phyloP scores from a whole-genome alignment of 768 basidiomycete genomes.

The Pisolithus marmoratus region DNA sequence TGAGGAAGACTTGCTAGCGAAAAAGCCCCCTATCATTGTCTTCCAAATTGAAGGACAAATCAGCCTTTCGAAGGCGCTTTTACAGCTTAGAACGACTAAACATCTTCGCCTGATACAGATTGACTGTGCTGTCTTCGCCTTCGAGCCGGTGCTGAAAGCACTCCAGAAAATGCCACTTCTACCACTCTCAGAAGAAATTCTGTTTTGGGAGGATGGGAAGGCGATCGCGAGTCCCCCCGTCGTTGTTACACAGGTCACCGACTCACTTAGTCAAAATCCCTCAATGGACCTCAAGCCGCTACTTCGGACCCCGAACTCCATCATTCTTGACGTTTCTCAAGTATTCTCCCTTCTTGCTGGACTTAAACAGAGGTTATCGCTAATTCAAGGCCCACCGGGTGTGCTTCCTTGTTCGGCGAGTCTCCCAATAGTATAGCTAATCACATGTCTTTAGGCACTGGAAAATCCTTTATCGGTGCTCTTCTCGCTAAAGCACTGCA shows the following conservation, averaged over 20 bases:
- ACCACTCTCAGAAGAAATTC: constrained; percentile 45
- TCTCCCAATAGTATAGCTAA: neutral
- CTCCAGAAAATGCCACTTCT: constrained; percentile 43
- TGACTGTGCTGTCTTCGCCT: constrained; percentile 57
- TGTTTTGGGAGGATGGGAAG: constrained; percentile 43
- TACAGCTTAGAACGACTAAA: constrained; percentile 31
- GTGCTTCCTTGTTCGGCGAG: constrained; percentile 9
- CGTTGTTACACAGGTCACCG: constrained; percentile 19
- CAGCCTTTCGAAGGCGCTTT: constrained; percentile 34
- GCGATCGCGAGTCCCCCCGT: constrained; percentile 7
- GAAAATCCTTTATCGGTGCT: constrained; percentile 70
- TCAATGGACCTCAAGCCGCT: constrained; percentile 35
- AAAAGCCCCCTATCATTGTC: constrained; percentile 44
- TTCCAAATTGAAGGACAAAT: constrained; percentile 46
- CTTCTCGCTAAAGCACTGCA: constrained; percentile 58
- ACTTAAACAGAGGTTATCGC: constrained; percentile 48
- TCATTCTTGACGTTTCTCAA: constrained; percentile 51
- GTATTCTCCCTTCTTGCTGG: constrained; percentile 40
- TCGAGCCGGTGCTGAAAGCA: constrained; percentile 54
- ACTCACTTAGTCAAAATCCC: constrained; percentile 25
- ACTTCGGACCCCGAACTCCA: constrained; percentile 32
- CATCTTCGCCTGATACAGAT: constrained; percentile 47
- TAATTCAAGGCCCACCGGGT: constrained; percentile 75
- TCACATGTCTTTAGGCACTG: constrained; percentile 46
- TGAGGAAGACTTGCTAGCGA: constrained; percentile 46